These are phyloP conservation scores for Leucosporidium creatinivorum DNA, from an alignment of 768 basidiomycete genomes.

Conservation along the genomic window DNA sequence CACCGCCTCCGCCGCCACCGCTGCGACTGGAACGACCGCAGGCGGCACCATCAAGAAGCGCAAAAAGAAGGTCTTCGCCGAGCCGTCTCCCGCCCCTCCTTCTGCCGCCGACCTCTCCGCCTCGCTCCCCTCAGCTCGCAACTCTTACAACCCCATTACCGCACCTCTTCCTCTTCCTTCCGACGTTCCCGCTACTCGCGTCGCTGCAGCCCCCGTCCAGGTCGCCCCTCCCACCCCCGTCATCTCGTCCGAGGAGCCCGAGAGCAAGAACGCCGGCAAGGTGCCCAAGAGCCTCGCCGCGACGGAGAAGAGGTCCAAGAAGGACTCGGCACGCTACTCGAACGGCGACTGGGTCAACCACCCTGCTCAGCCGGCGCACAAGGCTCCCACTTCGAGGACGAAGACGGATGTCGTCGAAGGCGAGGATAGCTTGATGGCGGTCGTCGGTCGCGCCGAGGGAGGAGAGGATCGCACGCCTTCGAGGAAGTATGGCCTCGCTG, in stretches of 20 bases:
- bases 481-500: constrained; percentile 10
- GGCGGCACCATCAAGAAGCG: constrained; percentile 14
- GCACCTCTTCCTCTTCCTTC: not conserved
- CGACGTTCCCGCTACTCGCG: not conserved
- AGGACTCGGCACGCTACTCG: constrained; percentile 10
- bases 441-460: constrained; percentile 25
- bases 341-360: constrained; percentile 24
- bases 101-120: constrained; percentile 20
- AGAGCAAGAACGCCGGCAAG: not conserved
- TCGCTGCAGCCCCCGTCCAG: not conserved
- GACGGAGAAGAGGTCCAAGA: constrained; percentile 23
- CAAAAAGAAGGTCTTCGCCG: constrained; percentile 8
- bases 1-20: constrained; percentile 1
- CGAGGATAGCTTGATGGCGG: constrained; percentile 15
- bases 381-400: not conserved
- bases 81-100: not conserved
- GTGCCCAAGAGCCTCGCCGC: constrained; percentile 8
- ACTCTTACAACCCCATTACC: not conserved
- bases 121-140: constrained; percentile 12
- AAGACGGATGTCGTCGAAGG: constrained; percentile 7
- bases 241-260: not conserved
- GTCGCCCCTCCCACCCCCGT: too few relatives aligned
- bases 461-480: constrained; percentile 4
- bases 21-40: not conserved
- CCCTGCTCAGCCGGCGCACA: not conserved